Evolutionary conservation across 164 flowering plant species (phyloP).

Genomic region (Euptelea pleiosperma): DNA sequence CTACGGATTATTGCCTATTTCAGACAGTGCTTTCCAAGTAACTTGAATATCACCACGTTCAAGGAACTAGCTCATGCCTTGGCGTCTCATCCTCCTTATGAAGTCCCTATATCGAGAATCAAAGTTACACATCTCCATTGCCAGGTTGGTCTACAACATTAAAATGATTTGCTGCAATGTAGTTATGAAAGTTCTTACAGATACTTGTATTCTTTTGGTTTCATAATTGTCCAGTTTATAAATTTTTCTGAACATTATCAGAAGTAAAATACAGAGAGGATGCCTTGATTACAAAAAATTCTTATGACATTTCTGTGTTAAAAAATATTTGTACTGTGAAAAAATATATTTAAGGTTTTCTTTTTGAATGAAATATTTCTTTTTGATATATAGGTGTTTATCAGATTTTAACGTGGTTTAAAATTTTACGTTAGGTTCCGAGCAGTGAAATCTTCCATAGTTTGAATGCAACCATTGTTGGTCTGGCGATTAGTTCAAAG

Average conservation of each 20-base stretch:
- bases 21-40: constrained; percentile 74
- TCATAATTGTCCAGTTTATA: too few species aligned
- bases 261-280: too few species aligned
- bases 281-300: too few species aligned
- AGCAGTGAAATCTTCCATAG: constrained; percentile 61
- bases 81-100: constrained; percentile 83
- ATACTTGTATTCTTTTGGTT: background rate
- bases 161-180: too few species aligned
- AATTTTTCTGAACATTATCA: background rate
- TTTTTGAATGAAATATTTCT: background rate
- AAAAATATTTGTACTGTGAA: too few species aligned
- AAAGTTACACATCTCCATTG: constrained; percentile 74
- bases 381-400: background rate
- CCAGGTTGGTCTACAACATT: constrained; percentile 45
- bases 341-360: too few species aligned
- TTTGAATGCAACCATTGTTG: constrained; percentile 87
- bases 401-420: background rate
- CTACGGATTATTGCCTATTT: constrained; percentile 71
- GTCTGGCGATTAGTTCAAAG: constrained; percentile 60
- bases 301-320: too few species aligned
- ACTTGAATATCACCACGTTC: constrained; percentile 45
- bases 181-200: background rate
- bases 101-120: constrained; percentile 62
- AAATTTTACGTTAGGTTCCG: constrained; percentile 49
- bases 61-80: constrained; percentile 82